Conservation (phyloP, 768 basidiomycete species). For the Lactarius sanguifluus region DNA sequence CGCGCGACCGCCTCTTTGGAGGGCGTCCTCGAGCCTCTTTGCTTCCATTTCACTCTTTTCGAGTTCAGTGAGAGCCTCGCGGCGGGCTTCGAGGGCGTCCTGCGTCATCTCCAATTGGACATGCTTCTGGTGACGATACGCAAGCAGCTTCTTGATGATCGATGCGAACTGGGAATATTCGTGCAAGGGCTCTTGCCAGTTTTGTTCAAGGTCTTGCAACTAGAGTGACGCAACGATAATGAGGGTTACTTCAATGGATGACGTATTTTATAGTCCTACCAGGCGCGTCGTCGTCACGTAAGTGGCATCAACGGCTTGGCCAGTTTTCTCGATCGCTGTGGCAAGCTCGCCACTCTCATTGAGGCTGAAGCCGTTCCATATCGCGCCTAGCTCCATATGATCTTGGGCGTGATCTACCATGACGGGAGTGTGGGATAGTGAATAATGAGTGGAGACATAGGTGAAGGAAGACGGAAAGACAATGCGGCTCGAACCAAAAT, state of each 20-base stretch:
- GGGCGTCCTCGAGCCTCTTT: conserved; percentile 81
- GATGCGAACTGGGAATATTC: conserved; percentile 93
- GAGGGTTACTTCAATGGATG: background rate
- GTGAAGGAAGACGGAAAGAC: background rate
- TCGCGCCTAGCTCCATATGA: conserved; percentile 87
- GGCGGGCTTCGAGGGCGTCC: conserved; percentile 81
- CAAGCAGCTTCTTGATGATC: conserved; percentile 92
- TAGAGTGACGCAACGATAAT: conserved; percentile 35
- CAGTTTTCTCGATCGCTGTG: conserved; percentile 92
- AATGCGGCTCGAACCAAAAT: background rate
- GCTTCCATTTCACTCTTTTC: conserved; percentile 95
- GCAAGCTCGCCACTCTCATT: conserved; percentile 76
- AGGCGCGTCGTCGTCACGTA: conserved; percentile 91
- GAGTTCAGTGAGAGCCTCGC: conserved; percentile 80
- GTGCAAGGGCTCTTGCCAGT: conserved; percentile 93
- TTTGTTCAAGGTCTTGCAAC: conserved; percentile 93
- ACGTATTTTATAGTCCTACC: conserved; percentile 45
- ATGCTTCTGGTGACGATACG: conserved; percentile 96
- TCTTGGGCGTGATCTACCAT: conserved; percentile 75
- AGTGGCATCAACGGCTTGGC: conserved; percentile 92
- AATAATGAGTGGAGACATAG: conserved; percentile 1
- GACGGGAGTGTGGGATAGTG: background rate
- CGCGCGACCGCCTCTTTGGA: conserved; percentile 59
- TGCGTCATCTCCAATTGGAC: conserved; percentile 98
- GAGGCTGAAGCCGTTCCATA: conserved; percentile 89